Evolutionary conservation across 2,329 filamentous ascomycete genomes (phyloP).

Genomic region (Xylaria sp.): DNA sequence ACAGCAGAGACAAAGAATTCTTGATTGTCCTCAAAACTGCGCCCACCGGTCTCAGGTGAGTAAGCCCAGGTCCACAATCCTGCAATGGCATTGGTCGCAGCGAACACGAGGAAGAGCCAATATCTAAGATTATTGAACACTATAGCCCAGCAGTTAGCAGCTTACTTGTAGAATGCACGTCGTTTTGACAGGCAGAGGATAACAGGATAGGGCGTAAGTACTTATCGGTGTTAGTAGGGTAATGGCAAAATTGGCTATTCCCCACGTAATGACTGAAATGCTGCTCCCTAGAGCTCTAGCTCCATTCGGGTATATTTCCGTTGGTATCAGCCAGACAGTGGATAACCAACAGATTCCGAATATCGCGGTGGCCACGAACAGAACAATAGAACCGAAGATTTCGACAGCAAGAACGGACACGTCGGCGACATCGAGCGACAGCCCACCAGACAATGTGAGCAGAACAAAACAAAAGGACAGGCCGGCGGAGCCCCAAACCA

Average conservation of each 20-base stretch:
- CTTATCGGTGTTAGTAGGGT: slow-evolving; percentile 66
- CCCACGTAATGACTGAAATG: slow-evolving; percentile 66
- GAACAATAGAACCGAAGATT: slow-evolving; percentile 61
- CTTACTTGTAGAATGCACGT: background rate
- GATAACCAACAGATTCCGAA: slow-evolving; percentile 71
- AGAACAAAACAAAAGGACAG: slow-evolving; percentile 62
- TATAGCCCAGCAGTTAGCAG: background rate
- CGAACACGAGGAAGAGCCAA: slow-evolving; percentile 68
- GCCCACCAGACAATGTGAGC: slow-evolving; percentile 61
- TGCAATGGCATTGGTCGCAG: slow-evolving; percentile 64
- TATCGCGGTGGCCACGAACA: slow-evolving; percentile 68
- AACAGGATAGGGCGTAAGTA: slow-evolving; percentile 1
- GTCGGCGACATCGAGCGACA: slow-evolving; percentile 55
- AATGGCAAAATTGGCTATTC: slow-evolving; percentile 67
- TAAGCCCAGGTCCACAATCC: slow-evolving; percentile 64
- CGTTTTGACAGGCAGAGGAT: background rate
- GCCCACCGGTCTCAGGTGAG: slow-evolving; percentile 65
- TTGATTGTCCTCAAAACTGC: slow-evolving; percentile 70
- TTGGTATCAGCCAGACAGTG: slow-evolving; percentile 69
- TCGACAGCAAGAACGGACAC: slow-evolving; percentile 57
- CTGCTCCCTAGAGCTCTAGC: slow-evolving; percentile 66
- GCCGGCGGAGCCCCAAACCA: slow-evolving; percentile 63
- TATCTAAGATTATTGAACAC: slow-evolving; percentile 69
- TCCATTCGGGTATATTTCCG: slow-evolving; percentile 67
- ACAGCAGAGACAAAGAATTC: slow-evolving; percentile 66